Base-by-base conservation (phyloP, 345 rosid genomes). In the Eucalyptus regnans region DNA sequence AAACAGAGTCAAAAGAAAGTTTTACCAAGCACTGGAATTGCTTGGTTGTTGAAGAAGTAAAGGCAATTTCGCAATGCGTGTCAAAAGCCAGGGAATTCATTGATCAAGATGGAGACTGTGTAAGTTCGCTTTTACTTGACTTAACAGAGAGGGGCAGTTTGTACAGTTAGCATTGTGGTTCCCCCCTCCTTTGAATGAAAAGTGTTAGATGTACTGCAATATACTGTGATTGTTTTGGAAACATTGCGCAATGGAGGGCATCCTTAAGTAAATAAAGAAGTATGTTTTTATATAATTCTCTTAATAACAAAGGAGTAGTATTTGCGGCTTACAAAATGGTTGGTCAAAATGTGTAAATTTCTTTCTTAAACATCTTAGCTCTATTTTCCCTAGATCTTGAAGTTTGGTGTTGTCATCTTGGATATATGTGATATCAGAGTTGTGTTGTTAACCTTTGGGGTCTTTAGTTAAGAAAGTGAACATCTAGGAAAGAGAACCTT, bases 41-140 rank as follows among this genome's bases (percentile, higher is more conserved):
- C 91, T 92, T 95, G 93, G 94, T 98, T 93, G 92, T 89, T 9
- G 96, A 97, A 89, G 99, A 98, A 95, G 95, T 97, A 90, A 96
- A 94, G 90, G 95, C 94, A 88, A 93, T 96, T 91, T 93, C 93
- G 81, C 93, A 93, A 87, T 95, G 96, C 83, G 88, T 94, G 25
- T 92, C 94, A 54, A 94, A 93, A 91, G 90, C 94, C 92, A 97
- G 95, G 94, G 92, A 87, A 89, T 88, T 89, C 86, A 86, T 90
- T 87, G 96, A 95, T 91, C 96, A 93, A 93, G 90, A 95, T 87
- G 91, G 89, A 89, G 93, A 93, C 90, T 83, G 92, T 90, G 98
- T 96, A 93, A 96, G 98, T 95, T 87, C 5, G 29, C 89, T 89
- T 49, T 60, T 31, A 50, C 52, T 85, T 79, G n/a, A 86, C 11